Conservation (phyloP, 768 basidiomycete genomes). For the Neoboletus brunneissimus region DNA sequence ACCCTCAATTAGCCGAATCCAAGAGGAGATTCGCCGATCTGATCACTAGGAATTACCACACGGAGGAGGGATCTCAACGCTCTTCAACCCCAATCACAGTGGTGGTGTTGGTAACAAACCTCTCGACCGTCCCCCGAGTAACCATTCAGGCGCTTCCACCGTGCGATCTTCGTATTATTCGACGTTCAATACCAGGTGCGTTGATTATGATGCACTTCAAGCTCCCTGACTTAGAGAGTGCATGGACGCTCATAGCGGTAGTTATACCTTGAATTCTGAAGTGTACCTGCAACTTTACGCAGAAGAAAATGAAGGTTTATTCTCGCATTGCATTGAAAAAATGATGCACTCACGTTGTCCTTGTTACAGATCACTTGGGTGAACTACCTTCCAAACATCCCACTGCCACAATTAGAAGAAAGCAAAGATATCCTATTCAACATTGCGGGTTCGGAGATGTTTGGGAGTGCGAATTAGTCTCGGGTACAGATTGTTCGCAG, state of each 20-base stretch:
- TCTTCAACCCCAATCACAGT: background rate
- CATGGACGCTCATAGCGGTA: conserved; percentile 10
- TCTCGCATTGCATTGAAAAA: background rate
- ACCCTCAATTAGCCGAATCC: conserved; percentile 12
- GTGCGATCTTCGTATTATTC: conserved; percentile 2
- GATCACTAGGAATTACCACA: conserved; percentile 1
- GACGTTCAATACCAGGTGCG: conserved; percentile 8
- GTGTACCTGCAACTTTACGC: background rate
- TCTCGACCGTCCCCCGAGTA: background rate
- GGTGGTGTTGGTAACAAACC: background rate
- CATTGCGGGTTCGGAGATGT: conserved; percentile 23
- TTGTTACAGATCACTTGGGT: conserved; percentile 3
- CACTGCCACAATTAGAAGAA: conserved; percentile 5
- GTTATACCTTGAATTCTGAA: conserved; percentile 13
- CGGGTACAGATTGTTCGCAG: background rate
- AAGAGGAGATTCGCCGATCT: conserved; percentile 13
- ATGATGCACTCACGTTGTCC: background rate
- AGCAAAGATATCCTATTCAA: background rate
- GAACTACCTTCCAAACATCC: conserved; percentile 8
- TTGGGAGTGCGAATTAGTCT: conserved; percentile 24
- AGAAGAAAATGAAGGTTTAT: conserved; percentile 10
- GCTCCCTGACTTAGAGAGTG: background rate
- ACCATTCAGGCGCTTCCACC: background rate
- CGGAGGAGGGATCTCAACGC: background rate
- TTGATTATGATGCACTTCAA: background rate